Conservation (phyloP, 345 rosid species). For the Mercurialis annua region DNA sequence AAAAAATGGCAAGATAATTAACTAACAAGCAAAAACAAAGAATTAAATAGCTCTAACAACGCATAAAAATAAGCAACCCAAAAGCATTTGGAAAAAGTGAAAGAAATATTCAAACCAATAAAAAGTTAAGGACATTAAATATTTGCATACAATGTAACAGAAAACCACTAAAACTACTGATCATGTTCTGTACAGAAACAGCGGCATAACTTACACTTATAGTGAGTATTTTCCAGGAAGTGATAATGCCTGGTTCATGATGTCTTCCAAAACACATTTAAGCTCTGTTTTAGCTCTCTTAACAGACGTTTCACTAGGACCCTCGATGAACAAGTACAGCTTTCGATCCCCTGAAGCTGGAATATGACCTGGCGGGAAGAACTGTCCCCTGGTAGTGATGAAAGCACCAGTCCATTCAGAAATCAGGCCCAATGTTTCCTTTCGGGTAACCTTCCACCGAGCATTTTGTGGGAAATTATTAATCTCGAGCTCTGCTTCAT, state of each 20-base stretch:
- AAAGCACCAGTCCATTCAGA: slow-evolving; percentile 96
- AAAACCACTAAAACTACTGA: not conserved
- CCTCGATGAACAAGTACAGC: slow-evolving; percentile 86
- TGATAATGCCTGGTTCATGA: slow-evolving; percentile 68
- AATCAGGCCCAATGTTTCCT: slow-evolving; percentile 93
- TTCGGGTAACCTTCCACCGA: slow-evolving; percentile 96
- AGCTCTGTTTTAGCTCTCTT: slow-evolving; percentile 83
- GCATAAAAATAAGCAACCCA: too few species aligned
- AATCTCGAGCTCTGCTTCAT: slow-evolving; percentile 95
- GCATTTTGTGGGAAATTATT: too few species aligned
- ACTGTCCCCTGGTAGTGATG: slow-evolving; percentile 89
- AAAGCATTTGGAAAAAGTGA: not conserved
- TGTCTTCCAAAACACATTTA: too few species aligned
- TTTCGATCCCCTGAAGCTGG: slow-evolving; percentile 81
- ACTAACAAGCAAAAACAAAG: too few species aligned
- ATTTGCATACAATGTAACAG: not conserved
- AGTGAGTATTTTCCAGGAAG: slow-evolving; percentile 93
- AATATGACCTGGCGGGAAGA: slow-evolving; percentile 58
- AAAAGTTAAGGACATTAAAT: not conserved
- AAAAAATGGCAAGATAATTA: slow-evolving; percentile 22
- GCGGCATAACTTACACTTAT: slow-evolving; percentile 33
- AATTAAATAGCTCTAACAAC: too few species aligned
- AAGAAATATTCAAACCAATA: not conserved
- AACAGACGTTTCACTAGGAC: slow-evolving; percentile 83
- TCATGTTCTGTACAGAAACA: not conserved